Conservation (phyloP, 2,329 filamentous ascomycete genomes). For the Akanthomyces dipterigenus region DNA sequence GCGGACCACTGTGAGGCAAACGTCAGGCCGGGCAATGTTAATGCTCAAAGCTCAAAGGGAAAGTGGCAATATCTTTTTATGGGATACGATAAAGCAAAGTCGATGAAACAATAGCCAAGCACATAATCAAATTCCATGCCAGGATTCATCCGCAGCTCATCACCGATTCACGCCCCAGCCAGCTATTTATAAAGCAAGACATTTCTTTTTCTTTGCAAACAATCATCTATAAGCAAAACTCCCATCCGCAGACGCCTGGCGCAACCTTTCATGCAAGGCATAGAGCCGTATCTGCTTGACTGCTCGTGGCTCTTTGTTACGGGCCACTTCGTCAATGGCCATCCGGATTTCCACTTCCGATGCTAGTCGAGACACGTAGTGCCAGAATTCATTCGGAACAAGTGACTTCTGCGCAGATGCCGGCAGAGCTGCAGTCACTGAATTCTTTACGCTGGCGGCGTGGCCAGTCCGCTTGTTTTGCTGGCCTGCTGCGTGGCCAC, state of each 20-base stretch:
- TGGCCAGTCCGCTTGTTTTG: not conserved
- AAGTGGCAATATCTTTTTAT: not conserved
- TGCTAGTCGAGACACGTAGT: conserved; percentile 39
- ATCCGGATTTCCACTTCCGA: conserved; percentile 56
- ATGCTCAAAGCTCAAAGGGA: not conserved
- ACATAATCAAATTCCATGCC: not conserved
- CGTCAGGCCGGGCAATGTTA: not conserved
- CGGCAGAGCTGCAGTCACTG: not conserved
- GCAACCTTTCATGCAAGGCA: conserved; percentile 18
- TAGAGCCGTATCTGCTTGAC: conserved; percentile 18
- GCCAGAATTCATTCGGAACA: conserved; percentile 2
- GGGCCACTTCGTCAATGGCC: conserved; percentile 52
- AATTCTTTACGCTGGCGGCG: not conserved
- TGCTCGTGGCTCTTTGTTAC: conserved; percentile 28
- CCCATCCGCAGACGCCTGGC: conserved; percentile 13
- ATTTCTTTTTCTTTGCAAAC: not conserved
- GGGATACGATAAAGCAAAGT: not conserved
- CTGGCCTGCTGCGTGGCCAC: not conserved
- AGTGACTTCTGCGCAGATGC: not conserved
- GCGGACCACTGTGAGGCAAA: conserved; percentile 5
- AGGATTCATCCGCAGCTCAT: not conserved
- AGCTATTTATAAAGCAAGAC: not conserved
- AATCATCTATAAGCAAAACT: not conserved
- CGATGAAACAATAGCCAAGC: not conserved
- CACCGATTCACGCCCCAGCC: not conserved